These are phyloP conservation scores for Tuber borchii DNA, from an alignment of 495 filamentous ascomycete species.

Conservation along the genomic window DNA sequence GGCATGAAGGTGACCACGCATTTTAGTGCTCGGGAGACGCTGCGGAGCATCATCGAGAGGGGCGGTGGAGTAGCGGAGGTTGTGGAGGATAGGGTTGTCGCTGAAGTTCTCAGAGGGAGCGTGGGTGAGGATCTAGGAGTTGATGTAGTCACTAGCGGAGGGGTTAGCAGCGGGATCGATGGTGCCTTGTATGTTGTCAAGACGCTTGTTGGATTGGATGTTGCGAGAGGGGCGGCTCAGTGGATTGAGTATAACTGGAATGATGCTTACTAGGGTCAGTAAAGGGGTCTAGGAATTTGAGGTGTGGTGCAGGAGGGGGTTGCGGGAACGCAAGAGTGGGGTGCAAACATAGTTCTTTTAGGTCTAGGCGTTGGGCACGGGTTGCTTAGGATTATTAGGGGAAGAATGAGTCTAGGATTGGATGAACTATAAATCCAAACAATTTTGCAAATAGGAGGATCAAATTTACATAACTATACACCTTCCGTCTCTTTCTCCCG, in stretches of 20 bases:
- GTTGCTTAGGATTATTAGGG: background rate
- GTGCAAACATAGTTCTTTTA: background rate
- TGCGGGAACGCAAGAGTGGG: background rate
- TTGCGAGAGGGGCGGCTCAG: constrained; percentile 12
- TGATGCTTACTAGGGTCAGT: background rate
- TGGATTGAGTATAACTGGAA: constrained; percentile 30
- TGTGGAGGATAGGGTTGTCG: constrained; percentile 60
- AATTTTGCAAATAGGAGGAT: background rate
- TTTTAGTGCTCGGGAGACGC: constrained; percentile 53
- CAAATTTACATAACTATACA: background rate
- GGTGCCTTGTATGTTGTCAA: constrained; percentile 70
- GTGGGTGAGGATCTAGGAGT: constrained; percentile 47
- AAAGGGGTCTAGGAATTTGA: background rate
- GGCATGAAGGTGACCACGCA: constrained; percentile 71
- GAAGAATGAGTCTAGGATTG: background rate
- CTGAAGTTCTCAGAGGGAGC: constrained; percentile 11
- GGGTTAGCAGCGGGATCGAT: constrained; percentile 69
- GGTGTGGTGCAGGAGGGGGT: background rate
- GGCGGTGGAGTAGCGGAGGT: constrained; percentile 53
- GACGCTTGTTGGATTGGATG: constrained; percentile 51
- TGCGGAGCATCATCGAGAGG: constrained; percentile 53
- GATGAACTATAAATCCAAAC: background rate
- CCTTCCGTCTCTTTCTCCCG: background rate
- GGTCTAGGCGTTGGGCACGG: background rate
- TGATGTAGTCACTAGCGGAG: constrained; percentile 68